Base-by-base conservation (phyloP, 148 eudicot species). In the Euryodendron excelsum region DNA sequence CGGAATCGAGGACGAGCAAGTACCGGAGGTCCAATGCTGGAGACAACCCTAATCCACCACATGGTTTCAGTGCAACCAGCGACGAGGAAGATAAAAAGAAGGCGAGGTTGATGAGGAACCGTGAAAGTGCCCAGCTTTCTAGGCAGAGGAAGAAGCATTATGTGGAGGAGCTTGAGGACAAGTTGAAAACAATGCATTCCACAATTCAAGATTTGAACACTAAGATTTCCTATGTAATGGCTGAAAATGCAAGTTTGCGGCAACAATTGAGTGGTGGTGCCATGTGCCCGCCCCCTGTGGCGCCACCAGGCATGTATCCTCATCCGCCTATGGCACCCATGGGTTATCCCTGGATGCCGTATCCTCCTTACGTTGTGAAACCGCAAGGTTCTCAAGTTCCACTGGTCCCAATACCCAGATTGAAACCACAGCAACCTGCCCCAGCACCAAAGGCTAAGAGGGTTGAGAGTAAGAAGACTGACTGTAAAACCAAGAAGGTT, bases 141-240 rank as follows among this genome's bases (percentile, higher is more conserved):
- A 83, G 99, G 76, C 98, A 95, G 82, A 93, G 97, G 86, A 95
- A 95, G 88, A 95, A 95, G 78, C 96, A 95, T 76, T 89, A 95
- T 71, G 91, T 93, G 0, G 99, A 93, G 84, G 99, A 91, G 82
- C 87, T 95, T 18, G 98, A 95, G 89, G 98, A 91, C 79, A 95
- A 95, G 85, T 94, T 95, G 52, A 93, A 86, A 67, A 45, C 83
- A 6, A 93, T 95, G 99, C 88, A 89, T 34, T 84, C 98, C 2
- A 95, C 94, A 0, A 91, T 95, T 65, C 91, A 91, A 23, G 99
- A 95, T 50, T 81, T 95, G 80, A 95, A 91, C 65, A 77, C 89
- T 5, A 91, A 76, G 81, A 84, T 95, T 65, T 78, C 93, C 4
- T 90, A 86, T 72, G 52, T 95, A 17, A 87, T 90, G 88, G 91